Base-by-base conservation (phyloP, 2,329 filamentous ascomycete genomes). In the Apiospora phragmitis region DNA sequence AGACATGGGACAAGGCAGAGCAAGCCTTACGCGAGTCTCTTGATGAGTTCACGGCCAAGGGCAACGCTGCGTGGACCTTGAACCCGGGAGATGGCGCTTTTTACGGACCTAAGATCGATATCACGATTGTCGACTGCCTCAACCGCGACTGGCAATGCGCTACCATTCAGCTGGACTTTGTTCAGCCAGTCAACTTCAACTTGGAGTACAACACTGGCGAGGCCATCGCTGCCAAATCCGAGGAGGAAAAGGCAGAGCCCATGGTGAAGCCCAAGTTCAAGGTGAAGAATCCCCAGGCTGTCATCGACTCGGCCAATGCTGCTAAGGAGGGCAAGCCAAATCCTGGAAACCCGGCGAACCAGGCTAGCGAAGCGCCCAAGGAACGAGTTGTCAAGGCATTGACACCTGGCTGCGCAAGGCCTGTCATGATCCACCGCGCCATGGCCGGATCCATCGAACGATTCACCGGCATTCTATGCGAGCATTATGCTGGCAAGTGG, bases 51-150 rank as follows among this genome's bases (percentile, higher is more conserved):
- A 87, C 89, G 70, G 83, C 83, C 70, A 81, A 82, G 26, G 78
- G 73, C 62, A 89, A 91, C 72, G 87, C 90, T 43, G 86, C 90
- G 73, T 99, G 96, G 96, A 92, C 94, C 81, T 86, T 97, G 68
- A 97, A 98, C 82, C 92, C 94, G 72, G 96, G 95, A 70, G 96
- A 99, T 77, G 96, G 96, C 79, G 96, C 96, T 69, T 99, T 98
- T 84, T 99, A 99, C 81, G 96, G 96, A 1, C 96, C 96, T 68
- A 99, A 99, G 89, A 97, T 98, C 76, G 96, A 99, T 77, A 96
- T 99, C 79, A 97, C 94, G 72, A 95, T 99, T 78, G 92, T 91
- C 68, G 95, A 98, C 82, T 94, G 94, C 65, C 86, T 98, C 75
- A 90, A 91, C 82, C 90, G 95, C 80, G 93, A 95, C 72, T 93